Base-by-base conservation (phyloP, 371 early-diverging fungal species). In the Mycotypha africana region DNA sequence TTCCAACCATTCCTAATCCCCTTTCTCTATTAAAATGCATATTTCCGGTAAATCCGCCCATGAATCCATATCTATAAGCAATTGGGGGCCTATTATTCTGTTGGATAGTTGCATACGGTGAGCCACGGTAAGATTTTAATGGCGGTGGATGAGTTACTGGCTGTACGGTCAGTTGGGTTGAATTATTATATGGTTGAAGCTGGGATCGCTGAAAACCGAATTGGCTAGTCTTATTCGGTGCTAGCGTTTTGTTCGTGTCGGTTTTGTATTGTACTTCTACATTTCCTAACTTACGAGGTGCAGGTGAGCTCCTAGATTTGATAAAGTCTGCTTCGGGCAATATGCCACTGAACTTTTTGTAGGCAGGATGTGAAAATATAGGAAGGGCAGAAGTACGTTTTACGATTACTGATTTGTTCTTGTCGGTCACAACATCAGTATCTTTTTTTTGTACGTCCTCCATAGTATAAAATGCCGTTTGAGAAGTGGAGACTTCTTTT, bases 251-350 rank as follows among this genome's bases (percentile, higher is more conserved):
- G n/a, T n/a, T n/a, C n/a, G n/a, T n/a, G n/a, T n/a, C n/a, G n/a
- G n/a, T n/a, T n/a, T n/a, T n/a, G n/a, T n/a, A n/a, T n/a, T n/a
- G n/a, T n/a, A n/a, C n/a, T n/a, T n/a, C n/a, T n/a, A n/a, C n/a
- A 28, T 28, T 28, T 28, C 28, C 28, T 8, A 28, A 28, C 11
- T 39, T 49, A 4, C 41, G 49, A 16, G 50, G 50, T 1, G 62
- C 49, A 14, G 70, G 65, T 1, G 65, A 58, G 35, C 65, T 69
- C 16, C 51, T 62, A 7, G 70, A 69, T 44, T 58, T 57, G 1
- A 63, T 44, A 9, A 49, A 33, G 2, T 52, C 53, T 5, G 58
- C 49, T 17, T 62, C 63, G 25, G 34, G 34, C 34, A 67, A 35
- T 8, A 67, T 23, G 9, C 49, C 59, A 9, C 61, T 50, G 5